phyloP scores from a whole-genome alignment of 2,329 filamentous ascomycete genomes.

The Aspergillus alliaceus region DNA sequence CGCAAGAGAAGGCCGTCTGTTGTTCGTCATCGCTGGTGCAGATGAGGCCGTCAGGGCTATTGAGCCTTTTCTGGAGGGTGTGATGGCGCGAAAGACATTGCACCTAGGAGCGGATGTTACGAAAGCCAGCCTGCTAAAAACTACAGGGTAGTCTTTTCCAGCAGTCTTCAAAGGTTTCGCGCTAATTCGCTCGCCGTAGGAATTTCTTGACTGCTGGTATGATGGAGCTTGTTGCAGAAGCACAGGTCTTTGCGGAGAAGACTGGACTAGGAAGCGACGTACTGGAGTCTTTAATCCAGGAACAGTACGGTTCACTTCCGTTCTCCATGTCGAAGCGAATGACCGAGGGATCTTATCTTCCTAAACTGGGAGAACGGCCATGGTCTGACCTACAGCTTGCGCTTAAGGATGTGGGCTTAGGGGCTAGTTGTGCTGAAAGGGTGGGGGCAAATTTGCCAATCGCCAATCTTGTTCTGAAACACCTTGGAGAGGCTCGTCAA shows the following conservation, averaged over 20 bases:
- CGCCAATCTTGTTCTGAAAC: neutral
- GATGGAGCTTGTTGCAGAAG: constrained; percentile 30
- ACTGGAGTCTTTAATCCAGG: constrained; percentile 27
- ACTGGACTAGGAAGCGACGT: constrained; percentile 23
- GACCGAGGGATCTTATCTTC: constrained; percentile 29
- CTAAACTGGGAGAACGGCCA: constrained; percentile 33
- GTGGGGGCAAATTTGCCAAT: neutral
- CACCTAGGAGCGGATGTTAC: neutral
- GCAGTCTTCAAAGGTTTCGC: neutral
- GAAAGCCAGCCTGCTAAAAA: neutral
- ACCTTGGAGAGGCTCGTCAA: constrained; percentile 4
- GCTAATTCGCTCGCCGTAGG: constrained; percentile 1
- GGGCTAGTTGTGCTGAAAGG: constrained; percentile 41
- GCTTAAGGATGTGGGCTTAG: constrained; percentile 54
- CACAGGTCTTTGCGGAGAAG: constrained; percentile 33
- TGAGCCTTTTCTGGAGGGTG: constrained; percentile 1
- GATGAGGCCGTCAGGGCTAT: neutral
- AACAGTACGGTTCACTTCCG: constrained; percentile 30
- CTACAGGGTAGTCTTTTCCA: neutral
- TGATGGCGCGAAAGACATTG: constrained; percentile 3
- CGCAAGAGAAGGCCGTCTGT: neutral
- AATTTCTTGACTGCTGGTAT: constrained; percentile 21
- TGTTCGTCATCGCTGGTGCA: neutral
- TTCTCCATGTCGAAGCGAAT: constrained; percentile 29
- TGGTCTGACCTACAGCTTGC: constrained; percentile 53